Evolutionary conservation across 164 flowering plant species (phyloP).

Genomic region (Tinospora cordifolia): DNA sequence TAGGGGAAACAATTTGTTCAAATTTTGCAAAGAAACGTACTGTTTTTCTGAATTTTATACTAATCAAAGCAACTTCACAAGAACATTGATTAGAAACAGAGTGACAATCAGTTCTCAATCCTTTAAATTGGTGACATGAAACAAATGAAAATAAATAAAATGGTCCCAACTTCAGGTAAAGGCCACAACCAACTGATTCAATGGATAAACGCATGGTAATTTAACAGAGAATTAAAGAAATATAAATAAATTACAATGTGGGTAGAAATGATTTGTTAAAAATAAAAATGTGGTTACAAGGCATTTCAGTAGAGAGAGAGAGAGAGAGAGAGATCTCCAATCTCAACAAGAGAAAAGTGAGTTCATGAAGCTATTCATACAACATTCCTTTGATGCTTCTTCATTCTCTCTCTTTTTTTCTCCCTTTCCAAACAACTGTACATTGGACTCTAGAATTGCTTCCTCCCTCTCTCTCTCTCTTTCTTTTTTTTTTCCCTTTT

Average conservation of each 20-base stretch:
- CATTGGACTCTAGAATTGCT: constrained; percentile 11
- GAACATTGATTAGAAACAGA: neutral
- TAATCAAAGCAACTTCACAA: neutral
- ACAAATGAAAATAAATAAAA: too few species aligned
- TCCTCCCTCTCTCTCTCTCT: neutral
- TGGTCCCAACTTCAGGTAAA: too few species aligned
- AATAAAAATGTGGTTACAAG: neutral
- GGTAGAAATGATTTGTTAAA: neutral
- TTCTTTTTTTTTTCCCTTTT: neutral
- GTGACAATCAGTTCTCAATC: neutral
- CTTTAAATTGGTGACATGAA: neutral
- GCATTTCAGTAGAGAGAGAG: neutral
- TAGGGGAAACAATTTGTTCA: too few species aligned
- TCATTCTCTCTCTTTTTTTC: neutral
- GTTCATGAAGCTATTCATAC: neutral
- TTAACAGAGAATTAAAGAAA: neutral
- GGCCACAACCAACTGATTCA: too few species aligned
- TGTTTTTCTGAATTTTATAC: too few species aligned
- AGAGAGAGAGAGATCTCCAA: too few species aligned
- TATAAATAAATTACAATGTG: neutral
- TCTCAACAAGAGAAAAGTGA: neutral
- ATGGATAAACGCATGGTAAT: neutral
- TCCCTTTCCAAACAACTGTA: constrained; percentile 9
- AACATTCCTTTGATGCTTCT: neutral
- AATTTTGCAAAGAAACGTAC: too few species aligned